phyloP scores from a whole-genome alignment of 2,329 filamentous ascomycete genomes.

The Verticillium isaacii region DNA sequence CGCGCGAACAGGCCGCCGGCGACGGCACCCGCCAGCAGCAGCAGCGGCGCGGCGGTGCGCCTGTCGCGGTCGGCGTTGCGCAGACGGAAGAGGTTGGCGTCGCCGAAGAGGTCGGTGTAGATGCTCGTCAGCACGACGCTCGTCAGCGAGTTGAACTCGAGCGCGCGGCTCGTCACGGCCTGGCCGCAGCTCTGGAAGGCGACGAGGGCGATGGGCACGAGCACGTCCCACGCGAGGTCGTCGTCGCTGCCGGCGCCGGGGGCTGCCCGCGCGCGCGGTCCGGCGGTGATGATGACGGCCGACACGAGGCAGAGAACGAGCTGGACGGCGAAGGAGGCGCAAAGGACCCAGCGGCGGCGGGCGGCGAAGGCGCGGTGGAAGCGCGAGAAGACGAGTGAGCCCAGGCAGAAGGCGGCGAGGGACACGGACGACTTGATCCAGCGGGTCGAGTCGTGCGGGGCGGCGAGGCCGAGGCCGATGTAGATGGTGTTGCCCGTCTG shows the following conservation, averaged over 20 bases:
- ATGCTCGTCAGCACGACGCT: constrained; percentile 78
- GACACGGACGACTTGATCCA: constrained; percentile 72
- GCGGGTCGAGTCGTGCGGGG: constrained; percentile 46
- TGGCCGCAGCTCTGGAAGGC: constrained; percentile 77
- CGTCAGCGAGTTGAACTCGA: constrained; percentile 67
- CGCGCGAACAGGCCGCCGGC: constrained; percentile 45
- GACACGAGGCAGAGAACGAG: constrained; percentile 43
- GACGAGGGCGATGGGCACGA: constrained; percentile 63
- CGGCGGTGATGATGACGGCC: constrained; percentile 33
- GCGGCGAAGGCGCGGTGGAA: constrained; percentile 62
- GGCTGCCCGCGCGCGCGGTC: constrained; percentile 25
- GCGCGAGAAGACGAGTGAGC: constrained; percentile 65
- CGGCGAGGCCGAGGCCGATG: constrained; percentile 67
- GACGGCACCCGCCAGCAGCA: constrained; percentile 45
- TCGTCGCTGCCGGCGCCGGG: constrained; percentile 18
- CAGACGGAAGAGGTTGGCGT: constrained; percentile 42
- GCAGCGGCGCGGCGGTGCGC: constrained; percentile 41
- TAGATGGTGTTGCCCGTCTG: constrained; percentile 83
- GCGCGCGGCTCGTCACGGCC: constrained; percentile 66
- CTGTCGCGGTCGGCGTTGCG: constrained; percentile 47
- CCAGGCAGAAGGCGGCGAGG: constrained; percentile 65
- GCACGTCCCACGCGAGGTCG: constrained; percentile 51
- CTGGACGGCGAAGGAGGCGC: constrained; percentile 52
- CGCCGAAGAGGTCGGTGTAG: constrained; percentile 76
- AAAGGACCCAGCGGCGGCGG: constrained; percentile 60